A percentile compares a stretch with the other conserved stretches of the same genome.
phyloP scores from a whole-genome alignment of 805 yeast genomes.

The Ogataea corticis region DNA sequence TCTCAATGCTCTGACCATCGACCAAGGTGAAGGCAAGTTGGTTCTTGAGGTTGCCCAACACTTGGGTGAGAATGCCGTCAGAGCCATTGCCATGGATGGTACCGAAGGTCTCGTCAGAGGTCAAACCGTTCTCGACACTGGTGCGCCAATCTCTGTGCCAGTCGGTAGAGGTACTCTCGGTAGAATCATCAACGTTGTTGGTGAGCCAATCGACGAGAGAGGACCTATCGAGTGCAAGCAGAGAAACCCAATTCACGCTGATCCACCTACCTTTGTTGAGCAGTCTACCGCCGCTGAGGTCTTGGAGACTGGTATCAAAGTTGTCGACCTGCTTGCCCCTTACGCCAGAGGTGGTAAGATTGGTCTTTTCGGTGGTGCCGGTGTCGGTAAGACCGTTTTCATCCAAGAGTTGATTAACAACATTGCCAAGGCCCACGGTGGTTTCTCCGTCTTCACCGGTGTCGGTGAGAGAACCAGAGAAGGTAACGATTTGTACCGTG shows the following conservation, averaged over 20 bases:
- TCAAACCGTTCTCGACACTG: slow-evolving; percentile 86
- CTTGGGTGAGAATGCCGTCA: slow-evolving; percentile 99
- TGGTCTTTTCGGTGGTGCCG: slow-evolving; percentile 99
- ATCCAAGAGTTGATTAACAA: slow-evolving; percentile 99
- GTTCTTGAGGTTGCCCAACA: slow-evolving; percentile 99
- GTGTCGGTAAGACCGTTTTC: slow-evolving; percentile 99
- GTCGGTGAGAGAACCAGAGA: slow-evolving; percentile 99
- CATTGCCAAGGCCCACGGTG: slow-evolving; percentile 99
- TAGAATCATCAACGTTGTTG: slow-evolving; percentile 96
- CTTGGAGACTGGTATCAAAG: slow-evolving; percentile 99
- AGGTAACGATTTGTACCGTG: slow-evolving; percentile 99
- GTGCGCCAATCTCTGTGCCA: slow-evolving; percentile 98
- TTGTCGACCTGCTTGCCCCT: slow-evolving; percentile 98
- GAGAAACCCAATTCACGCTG: slow-evolving; percentile 98
- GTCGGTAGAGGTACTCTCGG: slow-evolving; percentile 99
- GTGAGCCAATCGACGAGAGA: slow-evolving; percentile 99
- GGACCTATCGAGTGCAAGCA: slow-evolving; percentile 94
- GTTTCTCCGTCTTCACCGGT: slow-evolving; percentile 99
- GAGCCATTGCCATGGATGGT: slow-evolving; percentile 99
- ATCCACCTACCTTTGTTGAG: slow-evolving; percentile 93
- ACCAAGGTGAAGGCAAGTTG: slow-evolving; percentile 67
- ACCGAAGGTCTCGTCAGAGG: slow-evolving; percentile 99
- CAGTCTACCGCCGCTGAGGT: slow-evolving; percentile 98
- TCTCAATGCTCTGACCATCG: slow-evolving; percentile 92
- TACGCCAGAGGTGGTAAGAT: slow-evolving; percentile 99